A percentile compares a stretch with the other conserved stretches of the same genome.
Evolutionary conservation across 805 yeast species (phyloP).

Genomic region (Saccharomycopsis sp.): DNA sequence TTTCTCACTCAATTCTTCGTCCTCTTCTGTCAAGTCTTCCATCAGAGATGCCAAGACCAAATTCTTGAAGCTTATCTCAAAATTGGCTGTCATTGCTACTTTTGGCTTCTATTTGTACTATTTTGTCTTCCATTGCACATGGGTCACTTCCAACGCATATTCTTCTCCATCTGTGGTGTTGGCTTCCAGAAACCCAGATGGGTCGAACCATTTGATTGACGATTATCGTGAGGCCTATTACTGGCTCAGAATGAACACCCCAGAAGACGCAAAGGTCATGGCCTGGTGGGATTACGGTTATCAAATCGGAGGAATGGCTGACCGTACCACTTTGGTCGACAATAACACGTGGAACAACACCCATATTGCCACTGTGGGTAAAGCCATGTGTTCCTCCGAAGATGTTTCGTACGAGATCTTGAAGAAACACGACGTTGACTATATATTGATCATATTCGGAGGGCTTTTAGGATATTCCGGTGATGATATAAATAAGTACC

Average conservation of each 20-base stretch:
- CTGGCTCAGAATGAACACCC: constrained; percentile 97
- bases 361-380: constrained; percentile 98
- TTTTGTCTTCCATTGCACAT: constrained; percentile 91
- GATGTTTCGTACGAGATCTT: constrained; percentile 83
- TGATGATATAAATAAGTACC: constrained; percentile 91
- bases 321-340: constrained; percentile 95
- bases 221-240: constrained; percentile 98
- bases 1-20: neutral
- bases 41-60: constrained; percentile 17
- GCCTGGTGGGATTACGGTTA: constrained; percentile 99
- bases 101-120: constrained; percentile 68
- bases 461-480: constrained; percentile 92
- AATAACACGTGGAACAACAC: constrained; percentile 99
- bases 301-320: constrained; percentile 99
- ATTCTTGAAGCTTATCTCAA: constrained; percentile 39
- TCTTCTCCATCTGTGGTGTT: constrained; percentile 97
- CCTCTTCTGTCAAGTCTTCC: neutral
- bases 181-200: constrained; percentile 78
- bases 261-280: constrained; percentile 92
- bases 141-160: constrained; percentile 94
- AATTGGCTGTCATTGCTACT: constrained; percentile 54
- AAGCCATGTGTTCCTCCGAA: constrained; percentile 90
- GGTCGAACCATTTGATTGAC: constrained; percentile 78
- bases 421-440: constrained; percentile 89
- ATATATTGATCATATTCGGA: constrained; percentile 88